These are phyloP conservation scores for Tetrahymena elliotti DNA, from an alignment of 73 alveolate genomes.

Conservation along the genomic window DNA sequence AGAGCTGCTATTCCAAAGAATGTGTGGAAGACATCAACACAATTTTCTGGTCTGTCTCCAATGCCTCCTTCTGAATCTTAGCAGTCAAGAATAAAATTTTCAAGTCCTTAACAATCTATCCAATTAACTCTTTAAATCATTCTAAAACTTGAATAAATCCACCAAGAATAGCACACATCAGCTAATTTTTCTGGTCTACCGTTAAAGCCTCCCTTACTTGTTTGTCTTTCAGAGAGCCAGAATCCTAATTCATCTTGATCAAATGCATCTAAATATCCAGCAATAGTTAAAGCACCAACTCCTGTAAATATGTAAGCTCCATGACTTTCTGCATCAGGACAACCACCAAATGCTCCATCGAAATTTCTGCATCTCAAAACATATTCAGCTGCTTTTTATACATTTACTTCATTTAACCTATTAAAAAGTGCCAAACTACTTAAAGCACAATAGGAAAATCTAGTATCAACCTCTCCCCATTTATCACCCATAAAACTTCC, in stretches of 20 bases:
- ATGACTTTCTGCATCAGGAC: constrained; percentile 94
- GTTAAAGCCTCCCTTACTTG: constrained; percentile 90
- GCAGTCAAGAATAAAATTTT: constrained; percentile 68
- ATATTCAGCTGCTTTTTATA: constrained; percentile 70
- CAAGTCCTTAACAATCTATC: constrained; percentile 62
- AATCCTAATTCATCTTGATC: constrained; percentile 74
- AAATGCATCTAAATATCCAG: constrained; percentile 69
- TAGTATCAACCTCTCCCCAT: constrained; percentile 78
- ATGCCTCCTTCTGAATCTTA: constrained; percentile 91
- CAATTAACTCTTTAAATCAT: constrained; percentile 73
- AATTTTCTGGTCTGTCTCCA: constrained; percentile 92
- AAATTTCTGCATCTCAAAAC: constrained; percentile 78
- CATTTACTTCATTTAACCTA: constrained; percentile 57
- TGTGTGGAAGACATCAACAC: constrained; percentile 88
- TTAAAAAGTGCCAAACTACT: constrained; percentile 65
- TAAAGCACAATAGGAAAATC: constrained; percentile 86
- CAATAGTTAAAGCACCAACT: constrained; percentile 79
- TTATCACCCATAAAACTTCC: constrained; percentile 89
- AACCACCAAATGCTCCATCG: constrained; percentile 92
- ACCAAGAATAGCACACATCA: constrained; percentile 95
- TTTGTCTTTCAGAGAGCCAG: constrained; percentile 87
- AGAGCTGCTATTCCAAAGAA: constrained; percentile 89
- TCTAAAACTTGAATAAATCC: constrained; percentile 79
- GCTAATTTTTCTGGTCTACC: constrained; percentile 95
- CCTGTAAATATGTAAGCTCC: constrained; percentile 89